Base-by-base conservation (phyloP, 2,329 filamentous ascomycete species). In the Cladosporium sp. region DNA sequence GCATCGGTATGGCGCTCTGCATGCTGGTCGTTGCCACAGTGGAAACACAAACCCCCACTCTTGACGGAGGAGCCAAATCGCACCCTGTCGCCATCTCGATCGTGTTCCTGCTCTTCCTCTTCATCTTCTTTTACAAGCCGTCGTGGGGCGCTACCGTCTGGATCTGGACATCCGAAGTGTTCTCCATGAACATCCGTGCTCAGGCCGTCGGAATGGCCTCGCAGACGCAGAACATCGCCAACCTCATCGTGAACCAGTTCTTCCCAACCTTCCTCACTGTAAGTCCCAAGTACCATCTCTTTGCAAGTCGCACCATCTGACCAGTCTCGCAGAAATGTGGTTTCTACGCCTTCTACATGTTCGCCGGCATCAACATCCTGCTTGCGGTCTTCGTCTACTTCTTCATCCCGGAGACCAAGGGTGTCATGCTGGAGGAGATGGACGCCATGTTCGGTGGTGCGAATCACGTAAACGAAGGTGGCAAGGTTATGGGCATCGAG, bases 121-220 rank as follows among this genome's bases (percentile, higher is more conserved):
- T 65, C 44, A 60, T 66, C 11, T 66, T 66, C 54, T 67, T 68
- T 66, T 71, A 90, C 78, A 91, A 90, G 74, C 88, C 88, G 4
- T 88, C 86, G 0, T 90, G 88, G 87, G 88, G 88, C 60, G 88
- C 88, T 2, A 90, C 87, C 4, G 86, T 87, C 21, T 91, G 88
- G 88, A 90, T 90, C 74, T 90, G 86, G 85, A 90, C 88, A 0
- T 83, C 87, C 2, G 88, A 90, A 71, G 81, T 90, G 67, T 90
- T 90, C 80, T 87, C 84, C 64, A 88, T 89, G 85, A 90, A 90
- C 76, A 86, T 90, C n/a, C 87, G 88, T 66, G 87, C 88, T 5
- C 88, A 90, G 75, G 88, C 88, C 41, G 87, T 90, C 15, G 88
- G 87, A 65, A 90, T 90, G 88, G 87, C 83, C 49, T 81, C 80